phyloP scores from a whole-genome alignment of 2,329 filamentous ascomycete species.

The Microascus cirrosus region DNA sequence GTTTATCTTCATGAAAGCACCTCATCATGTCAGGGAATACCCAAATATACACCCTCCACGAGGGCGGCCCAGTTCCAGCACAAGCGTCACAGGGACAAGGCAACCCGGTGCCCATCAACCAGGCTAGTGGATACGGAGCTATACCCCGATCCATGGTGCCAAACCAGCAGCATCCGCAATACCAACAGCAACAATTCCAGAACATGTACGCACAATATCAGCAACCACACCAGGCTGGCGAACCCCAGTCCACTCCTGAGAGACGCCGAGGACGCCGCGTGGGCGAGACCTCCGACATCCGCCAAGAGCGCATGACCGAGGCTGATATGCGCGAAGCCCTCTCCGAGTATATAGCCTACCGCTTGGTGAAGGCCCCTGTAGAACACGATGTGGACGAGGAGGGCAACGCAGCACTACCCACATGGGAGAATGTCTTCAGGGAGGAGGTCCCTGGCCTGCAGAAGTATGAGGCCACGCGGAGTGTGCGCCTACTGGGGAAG shows the following conservation, averaged over 20 bases:
- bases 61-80: not conserved
- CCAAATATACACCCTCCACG: not conserved
- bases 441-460: constrained; percentile 22
- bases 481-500: constrained; percentile 24
- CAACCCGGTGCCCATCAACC: not conserved
- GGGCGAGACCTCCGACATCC: constrained; percentile 22
- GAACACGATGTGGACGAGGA: constrained; percentile 22
- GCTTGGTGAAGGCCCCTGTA: constrained; percentile 26
- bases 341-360: constrained; percentile 27
- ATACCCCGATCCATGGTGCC: not conserved
- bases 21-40: not conserved
- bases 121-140: not conserved
- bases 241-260: not conserved
- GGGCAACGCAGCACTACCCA: constrained; percentile 18
- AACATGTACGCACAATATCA: not conserved
- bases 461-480: constrained; percentile 21
- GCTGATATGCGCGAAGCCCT: constrained; percentile 25
- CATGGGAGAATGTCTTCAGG: constrained; percentile 27
- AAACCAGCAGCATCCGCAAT: not conserved
- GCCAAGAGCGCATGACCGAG: constrained; percentile 22
- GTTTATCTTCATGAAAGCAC: not conserved
- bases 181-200: not conserved
- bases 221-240: not conserved
- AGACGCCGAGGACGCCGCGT: constrained; percentile 9
- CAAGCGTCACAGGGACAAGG: not conserved